phyloP scores from a whole-genome alignment of 495 filamentous ascomycete genomes.

The Tuber indicum region DNA sequence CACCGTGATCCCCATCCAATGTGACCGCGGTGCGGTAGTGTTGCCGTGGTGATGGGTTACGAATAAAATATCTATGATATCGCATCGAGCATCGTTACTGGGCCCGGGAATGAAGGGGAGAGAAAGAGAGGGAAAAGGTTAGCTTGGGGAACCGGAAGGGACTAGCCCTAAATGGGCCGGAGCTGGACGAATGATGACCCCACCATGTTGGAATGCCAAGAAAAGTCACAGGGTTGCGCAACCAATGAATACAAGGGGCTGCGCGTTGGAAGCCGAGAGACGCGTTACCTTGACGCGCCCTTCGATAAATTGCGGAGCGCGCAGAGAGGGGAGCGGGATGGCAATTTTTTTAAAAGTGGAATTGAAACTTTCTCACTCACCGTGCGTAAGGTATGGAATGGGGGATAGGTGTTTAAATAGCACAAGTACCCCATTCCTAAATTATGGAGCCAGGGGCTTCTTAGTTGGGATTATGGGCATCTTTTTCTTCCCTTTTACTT shows the following conservation, averaged over 20 bases:
- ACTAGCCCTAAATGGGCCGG: not conserved
- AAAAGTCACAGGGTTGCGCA: conserved; percentile 26
- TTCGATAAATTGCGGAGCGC: conserved; percentile 5
- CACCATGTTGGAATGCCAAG: conserved; percentile 17
- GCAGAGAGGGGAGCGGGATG: conserved; percentile 20
- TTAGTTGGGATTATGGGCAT: not conserved
- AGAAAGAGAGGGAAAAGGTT: not conserved
- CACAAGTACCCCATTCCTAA: not conserved
- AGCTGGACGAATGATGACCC: not conserved
- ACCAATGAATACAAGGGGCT: conserved; percentile 28
- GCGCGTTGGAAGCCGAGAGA: conserved; percentile 26
- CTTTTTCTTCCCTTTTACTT: not conserved
- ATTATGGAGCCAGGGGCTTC: not conserved
- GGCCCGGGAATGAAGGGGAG: not conserved
- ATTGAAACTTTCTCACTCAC: not conserved
- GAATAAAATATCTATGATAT: not conserved
- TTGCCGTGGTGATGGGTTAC: conserved; percentile 5
- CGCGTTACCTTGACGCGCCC: conserved; percentile 35
- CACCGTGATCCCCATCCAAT: not conserved
- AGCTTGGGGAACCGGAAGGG: not conserved
- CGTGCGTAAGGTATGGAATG: conserved; percentile 4
- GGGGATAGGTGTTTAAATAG: not conserved
- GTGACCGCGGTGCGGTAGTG: conserved; percentile 1
- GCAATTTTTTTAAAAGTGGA: conserved; percentile 2
- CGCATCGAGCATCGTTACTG: not conserved